phyloP scores from a whole-genome alignment of 768 basidiomycete genomes.

The Boletus tylopilopsis region DNA sequence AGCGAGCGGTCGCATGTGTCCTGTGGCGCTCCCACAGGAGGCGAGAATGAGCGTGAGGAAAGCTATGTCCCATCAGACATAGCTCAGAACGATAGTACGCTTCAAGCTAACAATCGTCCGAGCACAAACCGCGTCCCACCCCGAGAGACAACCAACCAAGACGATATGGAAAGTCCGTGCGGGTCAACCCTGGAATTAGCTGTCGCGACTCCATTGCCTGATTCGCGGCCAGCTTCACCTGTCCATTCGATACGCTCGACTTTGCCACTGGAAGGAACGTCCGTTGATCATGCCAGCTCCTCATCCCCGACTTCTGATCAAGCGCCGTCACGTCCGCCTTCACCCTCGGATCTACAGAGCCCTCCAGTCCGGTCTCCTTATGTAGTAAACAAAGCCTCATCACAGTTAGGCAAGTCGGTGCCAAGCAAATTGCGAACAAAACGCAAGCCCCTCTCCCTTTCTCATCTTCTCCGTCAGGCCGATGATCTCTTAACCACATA shows the following conservation, averaged over 20 bases:
- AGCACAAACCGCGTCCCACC: neutral
- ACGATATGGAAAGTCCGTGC: no score
- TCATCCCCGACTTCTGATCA: neutral
- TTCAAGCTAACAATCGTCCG: neutral
- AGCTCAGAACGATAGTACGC: neutral
- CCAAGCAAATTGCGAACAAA: slow-evolving; percentile 12
- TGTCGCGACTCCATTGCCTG: slow-evolving; percentile 16
- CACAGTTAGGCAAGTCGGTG: slow-evolving; percentile 1
- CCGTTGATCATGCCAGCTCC: neutral
- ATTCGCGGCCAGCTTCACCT: slow-evolving; percentile 19
- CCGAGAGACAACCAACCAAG: neutral
- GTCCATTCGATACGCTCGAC: neutral
- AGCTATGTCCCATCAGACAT: neutral
- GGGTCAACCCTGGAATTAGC: slow-evolving; percentile 10
- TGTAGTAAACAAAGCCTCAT: neutral
- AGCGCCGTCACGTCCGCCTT: slow-evolving; percentile 1
- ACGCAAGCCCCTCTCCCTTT: slow-evolving; percentile 37
- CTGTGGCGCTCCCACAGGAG: neutral
- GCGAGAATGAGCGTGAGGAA: neutral
- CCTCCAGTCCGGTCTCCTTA: neutral
- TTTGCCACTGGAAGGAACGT: neutral
- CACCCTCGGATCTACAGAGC: slow-evolving; percentile 2
- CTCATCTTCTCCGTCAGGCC: slow-evolving; percentile 50
- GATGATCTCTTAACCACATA: slow-evolving; percentile 55
- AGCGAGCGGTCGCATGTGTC: neutral